Evolutionary conservation across 371 early-diverging fungal genomes (phyloP), one percentile per base, ranked within the genome.

Genomic region (Mucor velutinosus): DNA sequence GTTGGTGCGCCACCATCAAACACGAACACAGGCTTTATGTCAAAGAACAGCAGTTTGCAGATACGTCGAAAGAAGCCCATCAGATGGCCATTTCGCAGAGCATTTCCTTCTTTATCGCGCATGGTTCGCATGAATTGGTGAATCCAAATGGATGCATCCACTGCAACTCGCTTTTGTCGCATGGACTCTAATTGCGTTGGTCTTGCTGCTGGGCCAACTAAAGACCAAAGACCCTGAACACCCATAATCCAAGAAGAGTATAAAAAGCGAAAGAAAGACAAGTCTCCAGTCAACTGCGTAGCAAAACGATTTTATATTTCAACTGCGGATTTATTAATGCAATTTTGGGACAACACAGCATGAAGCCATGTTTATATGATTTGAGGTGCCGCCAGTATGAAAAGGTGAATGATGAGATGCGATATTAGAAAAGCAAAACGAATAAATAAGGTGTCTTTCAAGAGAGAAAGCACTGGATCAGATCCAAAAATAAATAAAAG

Each of bases 101-200:
- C 86, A 66, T 94, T 88, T 12, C 97, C 98, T 51, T 93, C 90
- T 39, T 82, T 85, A 81, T 95, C 95, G 25, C 92, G 89, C 92
- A 97, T 93, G 4, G 96, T 95, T 63, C 94, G 93, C 63, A 96
- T 76, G 71, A 97, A 96, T 81, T 97, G 98, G 75, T 97, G 92
- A 33, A 97, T 87, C 99, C 99, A 99, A 53, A 99, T 97, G 62
- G 92, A 92, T 12, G 98, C 98, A 86, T 98, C 97, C 15, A 98
- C 87, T 3, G 97, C 97, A 56, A 98, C 78, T 51, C 84, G 78
- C 63, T 91, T 89, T 69, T 91, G 87, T 8, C 85, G 73, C 30
- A 95, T 73, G 8, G 90, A 81, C 49, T 97, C 97, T 30, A 96
- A 79, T 37, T 90, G 86, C 41, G 93, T 87, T 23, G 94, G 92